These are phyloP conservation scores for Inonotus obliquus DNA, from an alignment of 1,284 basidiomycete genomes.

Conservation along the genomic window DNA sequence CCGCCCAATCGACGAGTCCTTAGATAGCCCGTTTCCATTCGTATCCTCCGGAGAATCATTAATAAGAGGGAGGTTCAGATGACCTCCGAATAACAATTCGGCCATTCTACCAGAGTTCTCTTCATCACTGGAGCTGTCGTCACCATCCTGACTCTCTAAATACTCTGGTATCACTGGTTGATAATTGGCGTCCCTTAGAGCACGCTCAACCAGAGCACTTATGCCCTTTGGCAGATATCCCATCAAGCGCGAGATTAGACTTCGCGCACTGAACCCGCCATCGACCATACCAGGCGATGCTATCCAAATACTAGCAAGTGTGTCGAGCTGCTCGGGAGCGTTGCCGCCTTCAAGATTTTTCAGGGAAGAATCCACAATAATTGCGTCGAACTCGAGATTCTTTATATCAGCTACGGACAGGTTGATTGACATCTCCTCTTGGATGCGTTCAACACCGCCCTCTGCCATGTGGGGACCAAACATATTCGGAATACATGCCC, in stretches of 20 bases:
- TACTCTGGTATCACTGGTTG: background rate
- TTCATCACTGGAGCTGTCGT: slow-evolving; percentile 13
- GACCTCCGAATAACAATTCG: slow-evolving; percentile 13
- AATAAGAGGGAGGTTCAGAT: background rate
- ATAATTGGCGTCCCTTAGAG: slow-evolving; percentile 2
- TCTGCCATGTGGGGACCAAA: slow-evolving; percentile 37
- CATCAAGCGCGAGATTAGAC: slow-evolving; percentile 1
- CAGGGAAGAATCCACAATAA: slow-evolving; percentile 8
- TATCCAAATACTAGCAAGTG: slow-evolving; percentile 6
- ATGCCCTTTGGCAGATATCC: slow-evolving; percentile 13
- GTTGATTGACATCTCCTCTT: slow-evolving; percentile 3
- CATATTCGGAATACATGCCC: slow-evolving; percentile 60
- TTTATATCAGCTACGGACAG: background rate
- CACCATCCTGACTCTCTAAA: slow-evolving; percentile 6
- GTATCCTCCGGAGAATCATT: background rate
- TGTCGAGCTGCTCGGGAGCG: background rate
- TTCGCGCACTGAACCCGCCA: slow-evolving; percentile 1
- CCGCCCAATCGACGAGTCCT: background rate
- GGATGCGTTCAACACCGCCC: slow-evolving; percentile 14
- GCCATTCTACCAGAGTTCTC: slow-evolving; percentile 12
- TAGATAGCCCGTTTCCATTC: background rate
- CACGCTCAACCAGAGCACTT: slow-evolving; percentile 8
- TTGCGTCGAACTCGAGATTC: slow-evolving; percentile 4
- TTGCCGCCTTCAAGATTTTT: slow-evolving; percentile 13
- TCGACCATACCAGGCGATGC: slow-evolving; percentile 1